A percentile compares a stretch with the other conserved stretches of the same genome.
Conservation (phyloP, 1,284 basidiomycete species). For the Wallemia mellicola region DNA sequence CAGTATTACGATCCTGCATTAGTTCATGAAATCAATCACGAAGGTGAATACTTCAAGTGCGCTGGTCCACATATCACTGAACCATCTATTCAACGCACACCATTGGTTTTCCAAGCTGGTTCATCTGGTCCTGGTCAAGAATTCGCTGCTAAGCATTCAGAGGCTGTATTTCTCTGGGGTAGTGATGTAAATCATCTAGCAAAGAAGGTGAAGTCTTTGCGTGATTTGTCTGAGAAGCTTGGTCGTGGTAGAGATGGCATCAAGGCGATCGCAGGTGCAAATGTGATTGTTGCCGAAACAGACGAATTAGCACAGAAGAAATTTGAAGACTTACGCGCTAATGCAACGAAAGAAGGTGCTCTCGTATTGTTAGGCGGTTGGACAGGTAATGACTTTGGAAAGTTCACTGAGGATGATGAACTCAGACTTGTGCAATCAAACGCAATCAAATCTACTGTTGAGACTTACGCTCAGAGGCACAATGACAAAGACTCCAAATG, state of each 20-base stretch:
- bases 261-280: constrained; percentile 10
- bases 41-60: constrained; percentile 12
- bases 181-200: background rate
- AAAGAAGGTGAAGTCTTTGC: constrained; percentile 10
- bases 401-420: constrained; percentile 11
- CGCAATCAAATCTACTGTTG: constrained; percentile 12
- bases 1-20: constrained; percentile 11
- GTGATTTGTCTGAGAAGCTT: constrained; percentile 7
- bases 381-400: constrained; percentile 11
- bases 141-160: constrained; percentile 14
- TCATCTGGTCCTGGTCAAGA: constrained; percentile 12
- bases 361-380: constrained; percentile 12
- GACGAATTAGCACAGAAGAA: constrained; percentile 10
- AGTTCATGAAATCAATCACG: constrained; percentile 13
- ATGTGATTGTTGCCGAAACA: constrained; percentile 9
- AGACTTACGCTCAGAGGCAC: constrained; percentile 8
- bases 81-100: constrained; percentile 13
- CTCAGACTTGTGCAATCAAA: constrained; percentile 9
- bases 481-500: constrained; percentile 6
- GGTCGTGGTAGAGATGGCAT: constrained; percentile 9
- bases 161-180: constrained; percentile 13
- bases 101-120: constrained; percentile 15
- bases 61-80: constrained; percentile 14
- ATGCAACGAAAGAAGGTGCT: constrained; percentile 10
- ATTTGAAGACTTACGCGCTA: constrained; percentile 7